Evolutionary conservation across 306 rosid genomes (phyloP), one percentile per base, ranked within the genome.

Genomic region (Prunus salicina): DNA sequence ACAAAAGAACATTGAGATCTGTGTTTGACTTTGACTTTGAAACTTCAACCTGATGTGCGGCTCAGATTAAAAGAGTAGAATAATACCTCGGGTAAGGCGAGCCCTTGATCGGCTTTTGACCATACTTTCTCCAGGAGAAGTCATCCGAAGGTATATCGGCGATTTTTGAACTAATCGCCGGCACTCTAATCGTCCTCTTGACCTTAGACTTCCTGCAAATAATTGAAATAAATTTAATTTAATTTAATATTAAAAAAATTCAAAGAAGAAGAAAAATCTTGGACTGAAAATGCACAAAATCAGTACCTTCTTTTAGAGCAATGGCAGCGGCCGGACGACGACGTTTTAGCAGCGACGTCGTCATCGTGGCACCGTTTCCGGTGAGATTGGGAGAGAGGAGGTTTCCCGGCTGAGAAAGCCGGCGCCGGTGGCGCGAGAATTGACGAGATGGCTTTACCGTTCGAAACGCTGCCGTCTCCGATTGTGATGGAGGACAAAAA

Each of bases 71-170:
- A 66, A 24, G 51, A 41, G 53, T 7, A 5, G 66, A 69, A 72
- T 38, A 72, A 72, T 85, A 90, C 97, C 97, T 84, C 32, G 91
- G 97, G 64, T 62, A 88, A 0, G 91, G 96, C 5, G 97, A 92
- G 28, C 97, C 97, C 81, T 89, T 92, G 78, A 92, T 92, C 60
- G 93, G 96, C 72, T 92, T 92, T 51, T 92, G 97, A 11, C 97
- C 97, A 71, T 92, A 92, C 43, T 92, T 92, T 47, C 97, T 87
- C 97, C 97, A 92, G 0, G 96, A 81, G 62, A 63, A 90, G 32
- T 90, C 96, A 63, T 92, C 97, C 49, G 87, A 58, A 2, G 93
- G 97, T 55, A 92, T 90, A 63, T 92, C 97, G 55, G 97, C 96
- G 64, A 81, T 79, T 73, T 84, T 90, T 0, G 90, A 78, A 52